A percentile compares a stretch with the other conserved stretches of the same genome.
Conservation (phyloP, 2,329 filamentous ascomycete species). For the Sclerotinia nivalis region DNA sequence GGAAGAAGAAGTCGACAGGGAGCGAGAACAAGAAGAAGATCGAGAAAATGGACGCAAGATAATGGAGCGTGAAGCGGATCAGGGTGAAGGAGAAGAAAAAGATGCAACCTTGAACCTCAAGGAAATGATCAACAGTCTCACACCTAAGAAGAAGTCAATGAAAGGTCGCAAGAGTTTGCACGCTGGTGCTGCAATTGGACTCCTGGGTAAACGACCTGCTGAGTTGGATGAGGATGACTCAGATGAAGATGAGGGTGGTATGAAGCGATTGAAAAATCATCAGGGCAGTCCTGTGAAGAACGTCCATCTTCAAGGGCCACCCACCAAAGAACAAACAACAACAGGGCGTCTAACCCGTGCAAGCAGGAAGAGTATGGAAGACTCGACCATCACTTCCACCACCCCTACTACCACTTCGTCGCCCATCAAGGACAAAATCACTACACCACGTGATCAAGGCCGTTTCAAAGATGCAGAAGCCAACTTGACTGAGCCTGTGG, state of each 20-base stretch:
- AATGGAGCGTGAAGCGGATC: conserved; percentile 54
- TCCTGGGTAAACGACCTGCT: conserved; percentile 71
- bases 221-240: conserved; percentile 68
- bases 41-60: conserved; percentile 60
- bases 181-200: conserved; percentile 70
- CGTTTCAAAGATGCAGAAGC: conserved; percentile 57
- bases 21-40: conserved; percentile 60
- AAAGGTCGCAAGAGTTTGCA: conserved; percentile 74
- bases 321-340: conserved; percentile 64
- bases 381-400: conserved; percentile 41
- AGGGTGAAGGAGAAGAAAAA: conserved; percentile 51
- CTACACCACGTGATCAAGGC: conserved; percentile 57
- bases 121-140: conserved; percentile 76
- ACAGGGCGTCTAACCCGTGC: conserved; percentile 60
- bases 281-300: conserved; percentile 77
- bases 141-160: conserved; percentile 69
- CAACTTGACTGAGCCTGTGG: conserved; percentile 42
- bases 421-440: conserved; percentile 49
- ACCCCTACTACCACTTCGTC: conserved; percentile 50
- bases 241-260: conserved; percentile 58
- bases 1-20: conserved; percentile 62
- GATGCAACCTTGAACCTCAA: conserved; percentile 68
- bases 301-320: conserved; percentile 67
- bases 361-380: conserved; percentile 50
- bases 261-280: conserved; percentile 71